These are phyloP conservation scores for Quercus wislizeni DNA, from an alignment of 306 rosid species.

Conservation along the genomic window DNA sequence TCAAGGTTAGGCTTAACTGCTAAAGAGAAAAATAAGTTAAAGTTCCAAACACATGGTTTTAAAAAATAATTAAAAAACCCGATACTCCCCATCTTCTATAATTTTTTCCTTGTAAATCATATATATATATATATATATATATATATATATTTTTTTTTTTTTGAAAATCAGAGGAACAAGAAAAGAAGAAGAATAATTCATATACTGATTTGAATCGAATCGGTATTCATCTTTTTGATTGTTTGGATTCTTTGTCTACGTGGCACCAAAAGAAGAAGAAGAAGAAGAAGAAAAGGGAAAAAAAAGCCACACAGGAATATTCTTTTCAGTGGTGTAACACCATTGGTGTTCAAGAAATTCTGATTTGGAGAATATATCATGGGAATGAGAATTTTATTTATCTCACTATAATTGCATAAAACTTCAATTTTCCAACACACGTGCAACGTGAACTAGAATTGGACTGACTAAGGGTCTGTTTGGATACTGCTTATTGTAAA, in stretches of 20 bases:
- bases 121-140: no score
- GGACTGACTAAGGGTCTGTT: no score
- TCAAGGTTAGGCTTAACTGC: neutral
- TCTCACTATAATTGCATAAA: neutral
- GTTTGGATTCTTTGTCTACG: slow-evolving; percentile 26
- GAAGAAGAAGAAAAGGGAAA: neutral
- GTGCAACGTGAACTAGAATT: no score
- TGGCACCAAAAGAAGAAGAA: slow-evolving; percentile 6
- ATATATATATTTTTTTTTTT: no score
- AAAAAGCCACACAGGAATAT: slow-evolving; percentile 16
- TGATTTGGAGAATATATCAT: slow-evolving; percentile 37
- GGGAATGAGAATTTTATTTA: slow-evolving; percentile 11
- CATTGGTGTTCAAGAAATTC: slow-evolving; percentile 8
- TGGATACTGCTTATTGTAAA: no score
- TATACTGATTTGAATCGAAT: neutral
- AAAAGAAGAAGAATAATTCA: no score
- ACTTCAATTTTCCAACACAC: no score
- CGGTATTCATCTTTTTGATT: slow-evolving; percentile 29
- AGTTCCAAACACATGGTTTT: no score
- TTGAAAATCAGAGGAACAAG: no score
- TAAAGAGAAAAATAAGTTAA: neutral
- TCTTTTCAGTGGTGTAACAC: slow-evolving; percentile 13
- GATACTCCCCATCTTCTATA: no score
- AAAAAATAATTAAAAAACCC: no score
- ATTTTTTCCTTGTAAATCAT: no score